Base-by-base conservation (phyloP, 2,329 filamentous ascomycete species). In the Fonsecaea pugnacius region DNA sequence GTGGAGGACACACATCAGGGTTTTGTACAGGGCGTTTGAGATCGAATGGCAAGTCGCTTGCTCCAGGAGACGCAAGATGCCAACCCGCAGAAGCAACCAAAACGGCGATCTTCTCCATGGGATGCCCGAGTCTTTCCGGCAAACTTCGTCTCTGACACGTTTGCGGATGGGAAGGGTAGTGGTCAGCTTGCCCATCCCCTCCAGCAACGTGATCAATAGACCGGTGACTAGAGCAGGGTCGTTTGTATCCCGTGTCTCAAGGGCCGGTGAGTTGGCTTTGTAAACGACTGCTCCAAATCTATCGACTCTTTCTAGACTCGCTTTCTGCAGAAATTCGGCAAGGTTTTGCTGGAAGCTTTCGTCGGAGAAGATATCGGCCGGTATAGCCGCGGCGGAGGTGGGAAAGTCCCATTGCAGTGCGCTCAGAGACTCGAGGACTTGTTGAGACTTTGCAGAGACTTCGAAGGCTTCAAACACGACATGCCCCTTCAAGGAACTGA, bases 61-160 rank as follows among this genome's bases (percentile, higher is more conserved):
- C 30, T 75, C 78, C 0, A 90, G 76, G 7, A 82, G 78, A 0
- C 87, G 80, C 55, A 87, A 81, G 1, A 85, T 69, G 0, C 80
- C 78, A 1, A 91, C 86, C 0, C 87, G 83, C 4, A 90, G 73
- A 0, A 87, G 76, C 0, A 91, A 80, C 83, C 87, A 91, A 57
- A 84, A 80, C 0, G 88, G 81, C 1, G 82, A 82, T 40, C 89
- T 78, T 18, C 88, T 79, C 88, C 88, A 91, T 0, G 87, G 87
- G 0, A 78, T 71, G 0, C 79, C 73, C 0, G 80, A 77, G 0
- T 80, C 71, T 0, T 75, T 71, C 72, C 85, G 82, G 12, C 79
- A 80, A 0, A 89, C 82, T n/a, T 89, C 87, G 56, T 91, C 89
- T 0, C 85, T 80, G 0, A 90, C 80, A 1, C 83, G 78, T 71